Conservation (phyloP, 768 basidiomycete genomes). For the Astraeus odoratus region DNA sequence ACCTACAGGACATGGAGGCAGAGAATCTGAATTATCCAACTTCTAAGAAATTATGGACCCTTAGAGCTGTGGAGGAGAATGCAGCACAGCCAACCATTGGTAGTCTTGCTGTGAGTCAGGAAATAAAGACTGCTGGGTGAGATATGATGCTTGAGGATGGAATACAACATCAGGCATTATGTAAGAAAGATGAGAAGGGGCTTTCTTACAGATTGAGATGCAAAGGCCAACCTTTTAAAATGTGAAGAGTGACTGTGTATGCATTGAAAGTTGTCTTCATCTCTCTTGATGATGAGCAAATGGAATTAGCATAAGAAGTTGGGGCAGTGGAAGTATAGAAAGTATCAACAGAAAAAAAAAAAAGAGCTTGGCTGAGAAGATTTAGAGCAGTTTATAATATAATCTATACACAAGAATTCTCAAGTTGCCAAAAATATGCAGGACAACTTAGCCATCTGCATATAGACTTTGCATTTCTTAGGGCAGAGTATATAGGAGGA, state of each 20-base stretch:
- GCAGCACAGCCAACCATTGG: background rate
- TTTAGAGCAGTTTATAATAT: no score
- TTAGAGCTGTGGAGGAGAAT: background rate
- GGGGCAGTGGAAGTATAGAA: background rate
- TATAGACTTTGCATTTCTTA: no score
- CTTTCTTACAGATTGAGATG: background rate
- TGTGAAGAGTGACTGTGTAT: background rate
- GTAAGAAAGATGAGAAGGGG: background rate
- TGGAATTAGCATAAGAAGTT: background rate
- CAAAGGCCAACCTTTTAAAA: background rate
- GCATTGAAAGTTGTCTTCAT: background rate
- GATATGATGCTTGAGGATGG: background rate
- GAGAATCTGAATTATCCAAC: background rate
- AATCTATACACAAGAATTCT: no score
- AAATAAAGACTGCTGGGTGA: background rate
- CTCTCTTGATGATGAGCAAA: background rate
- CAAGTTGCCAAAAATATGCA: no score
- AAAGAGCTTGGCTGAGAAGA: background rate
- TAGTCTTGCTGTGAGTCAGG: background rate
- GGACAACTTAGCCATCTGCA: no score
- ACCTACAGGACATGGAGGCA: background rate
- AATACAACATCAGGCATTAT: background rate
- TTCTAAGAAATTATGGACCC: background rate
- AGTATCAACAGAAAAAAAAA: background rate
- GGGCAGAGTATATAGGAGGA: no score